phyloP scores from a whole-genome alignment of 805 yeast genomes.

The Teunomyces panamensis region DNA sequence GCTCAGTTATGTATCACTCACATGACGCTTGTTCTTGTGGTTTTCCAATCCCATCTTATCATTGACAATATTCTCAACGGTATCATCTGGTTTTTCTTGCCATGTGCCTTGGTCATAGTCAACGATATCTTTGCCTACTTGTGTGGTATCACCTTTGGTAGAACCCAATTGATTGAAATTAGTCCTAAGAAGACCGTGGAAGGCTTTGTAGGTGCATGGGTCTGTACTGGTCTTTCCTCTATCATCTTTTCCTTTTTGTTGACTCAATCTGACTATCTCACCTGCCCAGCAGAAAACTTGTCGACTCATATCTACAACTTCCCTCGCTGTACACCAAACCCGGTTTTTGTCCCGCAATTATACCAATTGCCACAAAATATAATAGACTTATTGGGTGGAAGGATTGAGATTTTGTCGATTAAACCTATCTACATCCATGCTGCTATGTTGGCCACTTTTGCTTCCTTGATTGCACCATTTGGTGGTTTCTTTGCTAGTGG shows the following conservation, averaged over 20 bases:
- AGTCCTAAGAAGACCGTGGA: conserved; percentile 98
- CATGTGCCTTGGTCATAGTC: conserved; percentile 86
- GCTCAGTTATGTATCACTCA: conserved; percentile 92
- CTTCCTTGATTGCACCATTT: conserved; percentile 95
- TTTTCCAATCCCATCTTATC: conserved; percentile 90
- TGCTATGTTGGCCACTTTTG: conserved; percentile 83
- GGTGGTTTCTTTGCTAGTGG: conserved; percentile 99
- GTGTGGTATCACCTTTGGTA: conserved; percentile 96
- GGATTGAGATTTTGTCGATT: conserved; percentile 51
- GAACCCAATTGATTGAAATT: conserved; percentile 85
- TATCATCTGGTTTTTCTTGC: conserved; percentile 89
- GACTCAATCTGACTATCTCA: conserved; percentile 67
- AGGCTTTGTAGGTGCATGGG: conserved; percentile 97
- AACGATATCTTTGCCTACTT: conserved; percentile 96
- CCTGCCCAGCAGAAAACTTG: conserved; percentile 79
- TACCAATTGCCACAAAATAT: conserved; percentile 72
- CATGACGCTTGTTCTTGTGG: conserved; percentile 86
- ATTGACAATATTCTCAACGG: conserved; percentile 88
- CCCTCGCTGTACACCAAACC: conserved; percentile 77
- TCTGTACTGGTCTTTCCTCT: conserved; percentile 80
- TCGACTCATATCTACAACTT: conserved; percentile 60
- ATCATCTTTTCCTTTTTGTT: conserved; percentile 62
- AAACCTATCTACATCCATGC: conserved; percentile 93
- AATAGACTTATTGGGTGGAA: conserved; percentile 39
- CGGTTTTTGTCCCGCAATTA: conserved; percentile 81